These are phyloP conservation scores for Macrolepiota albuminosa DNA, from an alignment of 768 basidiomycete genomes.

Conservation along the genomic window DNA sequence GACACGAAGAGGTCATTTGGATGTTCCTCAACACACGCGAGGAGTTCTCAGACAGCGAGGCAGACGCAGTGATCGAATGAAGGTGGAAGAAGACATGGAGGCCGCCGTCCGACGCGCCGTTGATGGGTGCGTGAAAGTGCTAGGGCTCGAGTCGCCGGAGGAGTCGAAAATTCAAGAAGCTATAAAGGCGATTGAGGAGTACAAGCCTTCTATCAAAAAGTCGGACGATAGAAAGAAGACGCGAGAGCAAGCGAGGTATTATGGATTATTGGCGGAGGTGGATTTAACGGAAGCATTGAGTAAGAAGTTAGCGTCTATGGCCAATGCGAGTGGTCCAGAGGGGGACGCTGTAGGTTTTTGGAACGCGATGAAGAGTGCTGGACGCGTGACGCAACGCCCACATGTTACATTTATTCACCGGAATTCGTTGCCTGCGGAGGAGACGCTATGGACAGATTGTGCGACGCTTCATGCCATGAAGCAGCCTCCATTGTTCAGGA, in stretches of 20 bases:
- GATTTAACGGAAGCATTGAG: conserved; percentile 50
- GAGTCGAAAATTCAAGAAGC: conserved; percentile 55
- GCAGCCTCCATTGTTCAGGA: conserved; percentile 51
- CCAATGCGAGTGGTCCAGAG: conserved; percentile 18
- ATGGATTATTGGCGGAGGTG: conserved; percentile 70
- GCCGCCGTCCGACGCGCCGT: conserved; percentile 54
- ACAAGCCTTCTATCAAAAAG: conserved; percentile 33
- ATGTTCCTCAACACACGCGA: conserved; percentile 66
- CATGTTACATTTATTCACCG: conserved; percentile 87
- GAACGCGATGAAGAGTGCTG: conserved; percentile 34
- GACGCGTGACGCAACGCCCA: conserved; percentile 54
- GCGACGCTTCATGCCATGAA: conserved; percentile 30
- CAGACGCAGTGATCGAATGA: conserved; percentile 71
- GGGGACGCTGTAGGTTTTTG: conserved; percentile 40
- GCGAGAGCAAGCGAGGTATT: conserved; percentile 57
- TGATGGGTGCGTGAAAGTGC: conserved; percentile 46
- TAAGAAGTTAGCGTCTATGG: conserved; percentile 27
- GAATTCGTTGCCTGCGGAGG: conserved; percentile 31
- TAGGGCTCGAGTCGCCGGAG: conserved; percentile 50
- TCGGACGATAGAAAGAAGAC: conserved; percentile 28
- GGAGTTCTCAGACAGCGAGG: conserved; percentile 43
- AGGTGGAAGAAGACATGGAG: conserved; percentile 44
- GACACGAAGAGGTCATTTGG: conserved; percentile 81
- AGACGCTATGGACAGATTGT: conserved; percentile 47
- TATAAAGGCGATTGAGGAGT: conserved; percentile 37